phyloP scores from a whole-genome alignment of 805 yeast species.

The Citeromyces nyonsensis region DNA sequence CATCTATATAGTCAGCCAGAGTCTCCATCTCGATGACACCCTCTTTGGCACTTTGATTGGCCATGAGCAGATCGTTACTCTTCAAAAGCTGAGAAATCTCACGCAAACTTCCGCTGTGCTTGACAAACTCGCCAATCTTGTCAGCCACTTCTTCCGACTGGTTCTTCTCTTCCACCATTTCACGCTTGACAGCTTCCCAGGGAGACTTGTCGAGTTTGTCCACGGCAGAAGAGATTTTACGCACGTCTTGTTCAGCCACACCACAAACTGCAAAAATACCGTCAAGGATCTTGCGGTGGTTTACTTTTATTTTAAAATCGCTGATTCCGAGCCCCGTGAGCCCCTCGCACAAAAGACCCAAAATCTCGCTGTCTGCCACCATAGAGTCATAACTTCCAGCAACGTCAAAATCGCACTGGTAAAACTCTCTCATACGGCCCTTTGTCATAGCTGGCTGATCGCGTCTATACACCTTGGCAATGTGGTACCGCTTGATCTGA shows the following conservation, averaged over 20 bases:
- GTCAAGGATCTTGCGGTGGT: slow-evolving; percentile 91
- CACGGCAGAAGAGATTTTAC: slow-evolving; percentile 88
- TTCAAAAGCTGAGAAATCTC: slow-evolving; percentile 43
- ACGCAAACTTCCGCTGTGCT: slow-evolving; percentile 61
- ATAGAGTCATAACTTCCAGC: slow-evolving; percentile 88
- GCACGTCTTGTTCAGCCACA: slow-evolving; percentile 83
- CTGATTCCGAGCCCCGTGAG: slow-evolving; percentile 67
- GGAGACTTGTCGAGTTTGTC: slow-evolving; percentile 93
- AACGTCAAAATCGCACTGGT: slow-evolving; percentile 95
- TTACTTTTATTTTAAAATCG: slow-evolving; percentile 83
- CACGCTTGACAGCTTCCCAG: slow-evolving; percentile 88
- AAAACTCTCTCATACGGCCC: slow-evolving; percentile 99
- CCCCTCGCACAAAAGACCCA: slow-evolving; percentile 75
- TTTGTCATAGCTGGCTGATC: slow-evolving; percentile 99
- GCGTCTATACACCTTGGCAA: slow-evolving; percentile 96
- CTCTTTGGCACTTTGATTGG: slow-evolving; percentile 57
- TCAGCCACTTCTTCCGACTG: slow-evolving; percentile 90
- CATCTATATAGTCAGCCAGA: slow-evolving; percentile 65
- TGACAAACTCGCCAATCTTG: slow-evolving; percentile 82
- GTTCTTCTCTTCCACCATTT: slow-evolving; percentile 82
- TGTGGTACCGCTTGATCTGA: slow-evolving; percentile 85
- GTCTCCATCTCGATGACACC: slow-evolving; percentile 74
- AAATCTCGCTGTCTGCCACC: slow-evolving; percentile 93
- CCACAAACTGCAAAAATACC: slow-evolving; percentile 95
- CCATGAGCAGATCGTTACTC: slow-evolving; percentile 37